Evolutionary conservation across 495 filamentous ascomycete species (phyloP).

Genomic region (Aspergillus campestris): DNA sequence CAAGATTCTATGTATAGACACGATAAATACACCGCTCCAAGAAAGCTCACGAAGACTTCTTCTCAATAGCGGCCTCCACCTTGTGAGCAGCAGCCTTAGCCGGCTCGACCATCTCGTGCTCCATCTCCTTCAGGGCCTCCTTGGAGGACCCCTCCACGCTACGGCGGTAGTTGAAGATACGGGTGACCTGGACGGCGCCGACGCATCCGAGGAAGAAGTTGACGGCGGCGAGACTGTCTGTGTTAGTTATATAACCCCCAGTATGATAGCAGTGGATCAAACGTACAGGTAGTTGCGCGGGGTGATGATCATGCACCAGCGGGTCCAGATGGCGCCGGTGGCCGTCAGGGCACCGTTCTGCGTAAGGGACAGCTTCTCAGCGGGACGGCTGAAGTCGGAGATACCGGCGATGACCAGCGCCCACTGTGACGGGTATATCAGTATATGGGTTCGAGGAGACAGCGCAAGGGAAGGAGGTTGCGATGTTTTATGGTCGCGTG

Average conservation of each 20-base stretch:
- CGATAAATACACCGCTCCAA: not conserved
- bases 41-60: slow-evolving; percentile 20
- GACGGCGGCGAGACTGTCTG: slow-evolving; percentile 73
- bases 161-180: slow-evolving; percentile 62
- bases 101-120: slow-evolving; percentile 36
- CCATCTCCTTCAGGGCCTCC: slow-evolving; percentile 42
- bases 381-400: slow-evolving; percentile 86
- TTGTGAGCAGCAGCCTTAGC: slow-evolving; percentile 23
- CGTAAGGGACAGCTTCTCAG: slow-evolving; percentile 80
- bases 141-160: slow-evolving; percentile 43
- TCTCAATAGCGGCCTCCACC: slow-evolving; percentile 24
- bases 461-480: not conserved
- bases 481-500: too few species aligned
- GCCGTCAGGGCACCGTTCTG: slow-evolving; percentile 81
- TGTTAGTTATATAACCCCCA: slow-evolving; percentile 1
- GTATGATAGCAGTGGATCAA: not conserved
- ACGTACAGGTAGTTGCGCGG: slow-evolving; percentile 80
- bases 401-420: slow-evolving; percentile 83
- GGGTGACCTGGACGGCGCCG: slow-evolving; percentile 68
- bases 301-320: slow-evolving; percentile 96
- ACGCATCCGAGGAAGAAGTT: slow-evolving; percentile 96
- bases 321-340: slow-evolving; percentile 95
- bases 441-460: not conserved
- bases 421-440: slow-evolving; percentile 55
- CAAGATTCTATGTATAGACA: too few species aligned